phyloP scores from a whole-genome alignment of 768 basidiomycete species.

The Boletus rubropictus region DNA sequence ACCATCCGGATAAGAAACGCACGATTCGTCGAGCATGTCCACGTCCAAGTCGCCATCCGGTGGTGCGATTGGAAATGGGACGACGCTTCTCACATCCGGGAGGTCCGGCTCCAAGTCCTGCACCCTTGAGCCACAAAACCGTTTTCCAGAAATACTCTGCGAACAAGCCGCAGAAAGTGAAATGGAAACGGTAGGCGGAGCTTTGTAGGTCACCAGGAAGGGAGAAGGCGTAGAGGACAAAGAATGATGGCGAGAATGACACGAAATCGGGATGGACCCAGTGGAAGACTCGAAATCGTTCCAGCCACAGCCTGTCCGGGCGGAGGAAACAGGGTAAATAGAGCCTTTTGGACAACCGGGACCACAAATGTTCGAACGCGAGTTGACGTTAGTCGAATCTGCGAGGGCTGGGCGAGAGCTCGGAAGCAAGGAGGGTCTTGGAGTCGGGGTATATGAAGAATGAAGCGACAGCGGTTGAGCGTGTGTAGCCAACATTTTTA shows the following conservation, averaged over 20 bases:
- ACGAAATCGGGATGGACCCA: neutral
- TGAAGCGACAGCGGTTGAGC: conserved; percentile 2
- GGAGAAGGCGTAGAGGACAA: conserved; percentile 8
- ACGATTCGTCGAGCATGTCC: conserved; percentile 28
- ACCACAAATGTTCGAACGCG: conserved; percentile 4
- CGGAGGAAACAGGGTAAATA: conserved; percentile 16
- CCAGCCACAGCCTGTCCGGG: conserved; percentile 12
- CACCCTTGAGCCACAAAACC: neutral
- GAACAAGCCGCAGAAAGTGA: conserved; percentile 33
- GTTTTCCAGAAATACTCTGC: conserved; percentile 9
- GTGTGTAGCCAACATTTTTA: conserved; percentile 19
- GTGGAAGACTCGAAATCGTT: conserved; percentile 1
- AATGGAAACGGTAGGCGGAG: conserved; percentile 35
- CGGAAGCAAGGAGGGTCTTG: neutral
- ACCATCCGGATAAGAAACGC: conserved; percentile 1
- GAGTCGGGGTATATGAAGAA: neutral
- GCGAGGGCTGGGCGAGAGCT: conserved; percentile 18
- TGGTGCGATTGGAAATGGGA: conserved; percentile 35
- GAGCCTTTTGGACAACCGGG: conserved; percentile 7
- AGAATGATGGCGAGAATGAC: conserved; percentile 7
- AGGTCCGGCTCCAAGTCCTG: conserved; percentile 20
- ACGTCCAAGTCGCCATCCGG: conserved; percentile 21
- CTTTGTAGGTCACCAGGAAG: conserved; percentile 28
- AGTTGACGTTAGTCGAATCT: conserved; percentile 24
- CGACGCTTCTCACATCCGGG: conserved; percentile 27